Conservation (phyloP, 2,329 filamentous ascomycete species). For the Sporothrix phasma region DNA sequence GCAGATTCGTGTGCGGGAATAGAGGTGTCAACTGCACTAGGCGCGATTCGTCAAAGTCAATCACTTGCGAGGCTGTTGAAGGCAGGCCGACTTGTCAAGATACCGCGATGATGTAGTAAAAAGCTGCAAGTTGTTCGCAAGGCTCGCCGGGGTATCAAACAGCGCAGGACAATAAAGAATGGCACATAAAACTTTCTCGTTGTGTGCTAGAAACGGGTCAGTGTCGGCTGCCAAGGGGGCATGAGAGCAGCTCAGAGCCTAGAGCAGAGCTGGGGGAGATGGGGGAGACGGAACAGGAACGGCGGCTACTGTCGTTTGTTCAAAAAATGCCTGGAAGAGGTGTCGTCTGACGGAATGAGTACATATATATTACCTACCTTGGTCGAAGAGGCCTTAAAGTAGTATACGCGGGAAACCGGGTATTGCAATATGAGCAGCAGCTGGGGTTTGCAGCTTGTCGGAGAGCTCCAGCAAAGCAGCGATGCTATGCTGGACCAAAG, state of each 20-base stretch:
- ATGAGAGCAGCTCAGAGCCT: neutral
- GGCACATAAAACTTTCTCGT: constrained; percentile 10
- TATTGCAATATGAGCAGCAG: neutral
- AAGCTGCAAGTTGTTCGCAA: neutral
- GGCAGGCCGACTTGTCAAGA: neutral
- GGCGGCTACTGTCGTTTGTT: neutral
- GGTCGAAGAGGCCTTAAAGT: neutral
- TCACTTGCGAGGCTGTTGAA: neutral
- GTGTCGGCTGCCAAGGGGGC: neutral
- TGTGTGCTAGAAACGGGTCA: neutral
- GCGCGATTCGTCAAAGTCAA: neutral
- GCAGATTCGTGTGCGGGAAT: neutral
- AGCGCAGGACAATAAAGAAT: neutral
- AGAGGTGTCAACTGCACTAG: neutral
- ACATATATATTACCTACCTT: constrained; percentile 2
- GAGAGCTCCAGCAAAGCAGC: neutral
- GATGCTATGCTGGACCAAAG: neutral
- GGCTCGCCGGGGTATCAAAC: neutral
- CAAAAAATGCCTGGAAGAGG: neutral
- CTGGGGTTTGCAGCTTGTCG: neutral
- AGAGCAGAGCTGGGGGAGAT: too few relatives aligned
- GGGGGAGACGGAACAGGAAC: neutral
- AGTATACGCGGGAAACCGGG: too few relatives aligned
- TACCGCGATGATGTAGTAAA: neutral
- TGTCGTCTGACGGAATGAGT: neutral